phyloP scores from a whole-genome alignment of 169 alveolate genomes.

The Eimeria falciformis region DNA sequence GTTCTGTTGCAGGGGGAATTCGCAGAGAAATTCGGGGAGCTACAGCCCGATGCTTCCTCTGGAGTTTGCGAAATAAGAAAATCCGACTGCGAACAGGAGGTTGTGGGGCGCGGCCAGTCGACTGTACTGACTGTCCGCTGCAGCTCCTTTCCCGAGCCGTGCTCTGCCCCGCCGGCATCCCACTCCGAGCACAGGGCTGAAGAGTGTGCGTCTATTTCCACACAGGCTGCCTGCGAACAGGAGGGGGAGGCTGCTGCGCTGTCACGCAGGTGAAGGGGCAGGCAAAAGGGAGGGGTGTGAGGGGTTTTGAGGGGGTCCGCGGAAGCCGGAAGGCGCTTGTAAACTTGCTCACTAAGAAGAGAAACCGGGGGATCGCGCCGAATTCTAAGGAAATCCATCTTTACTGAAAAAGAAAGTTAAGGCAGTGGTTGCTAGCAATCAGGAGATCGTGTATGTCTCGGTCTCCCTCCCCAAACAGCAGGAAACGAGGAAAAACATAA shows the following conservation, averaged over 20 bases:
- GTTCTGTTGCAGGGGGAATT: too few relatives aligned
- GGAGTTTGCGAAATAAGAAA: not conserved
- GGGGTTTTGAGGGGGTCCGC: not conserved
- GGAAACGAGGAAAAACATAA: too few relatives aligned
- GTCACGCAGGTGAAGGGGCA: not conserved
- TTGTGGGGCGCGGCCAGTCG: not conserved
- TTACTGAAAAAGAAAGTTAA: too few relatives aligned
- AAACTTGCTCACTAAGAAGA: too few relatives aligned
- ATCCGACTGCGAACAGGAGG: not conserved
- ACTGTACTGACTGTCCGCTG: not conserved
- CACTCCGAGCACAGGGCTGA: not conserved
- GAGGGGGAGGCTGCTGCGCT: not conserved
- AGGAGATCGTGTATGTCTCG: too few relatives aligned
- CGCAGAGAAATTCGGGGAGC: too few relatives aligned
- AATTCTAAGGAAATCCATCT: too few relatives aligned
- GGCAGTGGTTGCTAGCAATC: too few relatives aligned
- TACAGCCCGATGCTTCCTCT: not conserved
- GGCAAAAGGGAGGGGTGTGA: not conserved
- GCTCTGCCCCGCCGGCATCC: not conserved
- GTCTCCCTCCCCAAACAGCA: too few relatives aligned
- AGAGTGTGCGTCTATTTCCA: not conserved
- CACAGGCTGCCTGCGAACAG: not conserved
- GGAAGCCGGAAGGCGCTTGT: not conserved
- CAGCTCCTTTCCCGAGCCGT: not conserved
- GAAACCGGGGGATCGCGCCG: too few relatives aligned